phyloP scores from a whole-genome alignment of 208 protist genomes.

The Trypanosoma vivax region DNA sequence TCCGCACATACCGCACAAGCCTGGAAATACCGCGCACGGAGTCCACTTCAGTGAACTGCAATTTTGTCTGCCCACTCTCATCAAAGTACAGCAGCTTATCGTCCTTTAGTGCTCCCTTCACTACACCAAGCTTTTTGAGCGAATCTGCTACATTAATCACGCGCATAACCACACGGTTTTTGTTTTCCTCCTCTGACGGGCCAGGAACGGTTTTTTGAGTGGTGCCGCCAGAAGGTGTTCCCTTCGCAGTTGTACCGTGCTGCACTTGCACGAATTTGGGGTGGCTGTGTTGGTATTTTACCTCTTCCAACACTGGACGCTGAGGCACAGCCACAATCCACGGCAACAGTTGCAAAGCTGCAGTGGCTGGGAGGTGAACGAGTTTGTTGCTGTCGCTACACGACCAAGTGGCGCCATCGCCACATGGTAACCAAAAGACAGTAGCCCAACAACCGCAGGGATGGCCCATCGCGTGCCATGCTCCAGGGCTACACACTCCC shows the following conservation, averaged over 20 bases:
- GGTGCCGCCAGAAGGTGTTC: no score
- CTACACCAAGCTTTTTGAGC: slow-evolving; percentile 10
- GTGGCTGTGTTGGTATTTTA: no score
- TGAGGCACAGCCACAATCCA: slow-evolving; percentile 5
- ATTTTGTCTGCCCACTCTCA: background rate
- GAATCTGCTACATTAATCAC: slow-evolving; percentile 11
- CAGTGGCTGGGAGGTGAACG: slow-evolving; percentile 9
- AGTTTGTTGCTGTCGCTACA: slow-evolving; percentile 6
- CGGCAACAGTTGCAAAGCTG: slow-evolving; percentile 7
- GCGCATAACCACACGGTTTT: background rate
- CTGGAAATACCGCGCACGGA: slow-evolving; percentile 15
- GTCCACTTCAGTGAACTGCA: slow-evolving; percentile 19
- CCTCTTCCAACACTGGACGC: background rate
- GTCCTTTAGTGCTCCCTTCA: background rate
- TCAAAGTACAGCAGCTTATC: slow-evolving; percentile 11
- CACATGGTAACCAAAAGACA: slow-evolving; percentile 8
- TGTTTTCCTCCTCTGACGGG: background rate
- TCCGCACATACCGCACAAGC: slow-evolving; percentile 6
- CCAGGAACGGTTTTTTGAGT: no score
- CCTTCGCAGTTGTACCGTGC: no score
- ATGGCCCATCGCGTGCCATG: slow-evolving; percentile 1
- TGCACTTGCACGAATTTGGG: no score
- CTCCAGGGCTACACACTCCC: slow-evolving; percentile 11
- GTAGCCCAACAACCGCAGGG: background rate
- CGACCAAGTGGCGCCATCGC: slow-evolving; percentile 1